These are phyloP conservation scores for Chlamydomonas asymmetrica DNA, from an alignment of 139 green algal genomes.

Conservation along the genomic window DNA sequence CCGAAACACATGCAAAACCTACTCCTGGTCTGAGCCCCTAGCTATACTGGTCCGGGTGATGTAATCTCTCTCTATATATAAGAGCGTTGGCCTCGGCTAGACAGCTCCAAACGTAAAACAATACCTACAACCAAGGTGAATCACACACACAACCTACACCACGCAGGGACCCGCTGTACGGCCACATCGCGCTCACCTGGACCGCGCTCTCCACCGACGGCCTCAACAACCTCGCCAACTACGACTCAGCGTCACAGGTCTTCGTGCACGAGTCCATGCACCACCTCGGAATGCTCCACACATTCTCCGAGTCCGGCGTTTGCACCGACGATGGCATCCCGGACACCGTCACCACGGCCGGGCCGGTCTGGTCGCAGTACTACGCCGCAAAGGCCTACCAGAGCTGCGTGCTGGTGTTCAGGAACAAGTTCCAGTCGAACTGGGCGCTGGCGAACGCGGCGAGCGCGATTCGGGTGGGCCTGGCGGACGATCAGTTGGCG, in stretches of 20 bases:
- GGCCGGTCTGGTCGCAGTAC: slow-evolving; percentile 1
- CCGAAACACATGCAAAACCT: too few relatives aligned
- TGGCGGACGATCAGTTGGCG: too few relatives aligned
- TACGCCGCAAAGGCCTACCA: slow-evolving; percentile 1
- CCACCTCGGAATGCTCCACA: slow-evolving; percentile 21
- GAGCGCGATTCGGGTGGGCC: not conserved
- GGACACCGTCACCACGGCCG: not conserved
- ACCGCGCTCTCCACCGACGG: slow-evolving; percentile 2
- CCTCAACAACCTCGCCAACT: slow-evolving; percentile 10
- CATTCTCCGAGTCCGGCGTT: not conserved
- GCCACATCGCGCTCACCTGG: slow-evolving; percentile 5
- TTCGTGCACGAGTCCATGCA: slow-evolving; percentile 14
- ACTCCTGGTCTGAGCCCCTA: too few relatives aligned
- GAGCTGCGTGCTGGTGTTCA: not conserved
- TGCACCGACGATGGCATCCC: not conserved
- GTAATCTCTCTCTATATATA: too few relatives aligned
- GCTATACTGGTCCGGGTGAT: too few relatives aligned
- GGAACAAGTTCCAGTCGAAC: not conserved
- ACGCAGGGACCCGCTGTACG: not conserved
- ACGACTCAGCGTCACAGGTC: not conserved
- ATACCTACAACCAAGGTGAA: too few relatives aligned
- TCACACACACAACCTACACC: too few relatives aligned
- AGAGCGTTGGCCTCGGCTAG: too few relatives aligned
- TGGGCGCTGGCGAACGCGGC: slow-evolving; percentile 1
- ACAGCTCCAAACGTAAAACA: too few relatives aligned